Conservation (phyloP, 768 basidiomycete species). For the Gymnopilus dilepis region DNA sequence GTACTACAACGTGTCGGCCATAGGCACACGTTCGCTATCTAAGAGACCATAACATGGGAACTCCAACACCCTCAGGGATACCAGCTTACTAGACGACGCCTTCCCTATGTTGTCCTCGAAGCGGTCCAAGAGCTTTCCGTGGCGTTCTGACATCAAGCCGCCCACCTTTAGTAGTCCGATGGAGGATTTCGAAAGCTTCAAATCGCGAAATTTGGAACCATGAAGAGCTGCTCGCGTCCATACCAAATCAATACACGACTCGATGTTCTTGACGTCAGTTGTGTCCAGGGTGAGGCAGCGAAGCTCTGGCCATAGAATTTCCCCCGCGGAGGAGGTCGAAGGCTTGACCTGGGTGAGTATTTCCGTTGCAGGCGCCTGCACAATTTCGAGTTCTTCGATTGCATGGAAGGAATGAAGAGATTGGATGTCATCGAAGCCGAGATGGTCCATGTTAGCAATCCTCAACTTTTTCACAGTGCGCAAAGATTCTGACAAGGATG, state of each 20-base stretch:
- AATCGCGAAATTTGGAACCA: too few species aligned
- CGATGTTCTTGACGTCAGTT: too few species aligned
- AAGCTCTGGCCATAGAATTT: constrained; percentile 4
- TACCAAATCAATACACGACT: too few species aligned
- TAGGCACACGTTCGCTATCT: neutral
- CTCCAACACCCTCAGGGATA: neutral
- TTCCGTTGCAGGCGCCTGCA: constrained; percentile 4
- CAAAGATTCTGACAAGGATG: neutral
- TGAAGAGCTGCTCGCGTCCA: too few species aligned
- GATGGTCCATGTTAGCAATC: neutral
- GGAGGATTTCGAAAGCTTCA: too few species aligned
- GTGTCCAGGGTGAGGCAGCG: neutral
- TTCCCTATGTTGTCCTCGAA: neutral
- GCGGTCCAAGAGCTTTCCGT: too few species aligned
- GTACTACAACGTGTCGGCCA: neutral
- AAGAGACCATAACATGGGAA: neutral
- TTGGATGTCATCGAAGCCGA: neutral
- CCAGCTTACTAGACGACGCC: neutral
- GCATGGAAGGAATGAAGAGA: constrained; percentile 12
- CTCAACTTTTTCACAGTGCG: constrained; percentile 18
- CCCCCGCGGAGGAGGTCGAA: neutral
- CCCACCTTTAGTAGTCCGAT: too few species aligned
- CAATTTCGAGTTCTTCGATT: constrained; percentile 17
- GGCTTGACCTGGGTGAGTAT: neutral
- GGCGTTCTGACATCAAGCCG: too few species aligned